A percentile compares a stretch with the other conserved stretches of the same genome.
These are phyloP conservation scores for Panicum virgatum DNA, from an alignment of 202 grass and related monocot species.

Conservation along the genomic window DNA sequence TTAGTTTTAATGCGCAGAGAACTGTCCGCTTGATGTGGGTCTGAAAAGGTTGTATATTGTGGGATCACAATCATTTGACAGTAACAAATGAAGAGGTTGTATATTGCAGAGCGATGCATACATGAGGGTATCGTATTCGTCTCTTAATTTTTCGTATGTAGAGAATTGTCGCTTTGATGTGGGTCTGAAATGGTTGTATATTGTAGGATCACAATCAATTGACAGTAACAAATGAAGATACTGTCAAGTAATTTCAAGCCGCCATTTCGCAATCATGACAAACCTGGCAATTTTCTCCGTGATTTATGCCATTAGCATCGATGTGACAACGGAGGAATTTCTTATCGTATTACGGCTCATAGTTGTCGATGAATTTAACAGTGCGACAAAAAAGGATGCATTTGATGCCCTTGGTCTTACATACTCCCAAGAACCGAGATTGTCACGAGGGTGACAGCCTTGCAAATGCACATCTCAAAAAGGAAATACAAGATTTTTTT, in stretches of 20 bases:
- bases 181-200: neutral
- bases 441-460: neutral
- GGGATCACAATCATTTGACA: neutral
- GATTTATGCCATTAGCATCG: neutral
- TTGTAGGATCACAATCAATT: neutral
- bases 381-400: neutral
- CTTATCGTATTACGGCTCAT: neutral
- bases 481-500: neutral
- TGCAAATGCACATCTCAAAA: neutral
- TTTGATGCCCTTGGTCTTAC: neutral
- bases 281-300: neutral
- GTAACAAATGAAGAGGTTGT: too few relatives aligned
- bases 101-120: neutral
- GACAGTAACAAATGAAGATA: neutral
- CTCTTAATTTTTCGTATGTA: neutral
- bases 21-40: neutral
- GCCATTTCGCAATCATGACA: neutral
- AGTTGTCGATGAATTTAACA: neutral
- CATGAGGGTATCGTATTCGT: neutral
- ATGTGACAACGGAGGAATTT: slow-evolving; percentile 14
- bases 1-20: neutral
- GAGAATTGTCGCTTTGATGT: neutral
- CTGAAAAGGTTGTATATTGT: neutral
- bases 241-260: neutral
- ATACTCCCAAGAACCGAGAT: slow-evolving; percentile 11